phyloP scores from a whole-genome alignment of 345 rosid genomes.

The Trapa incisa region DNA sequence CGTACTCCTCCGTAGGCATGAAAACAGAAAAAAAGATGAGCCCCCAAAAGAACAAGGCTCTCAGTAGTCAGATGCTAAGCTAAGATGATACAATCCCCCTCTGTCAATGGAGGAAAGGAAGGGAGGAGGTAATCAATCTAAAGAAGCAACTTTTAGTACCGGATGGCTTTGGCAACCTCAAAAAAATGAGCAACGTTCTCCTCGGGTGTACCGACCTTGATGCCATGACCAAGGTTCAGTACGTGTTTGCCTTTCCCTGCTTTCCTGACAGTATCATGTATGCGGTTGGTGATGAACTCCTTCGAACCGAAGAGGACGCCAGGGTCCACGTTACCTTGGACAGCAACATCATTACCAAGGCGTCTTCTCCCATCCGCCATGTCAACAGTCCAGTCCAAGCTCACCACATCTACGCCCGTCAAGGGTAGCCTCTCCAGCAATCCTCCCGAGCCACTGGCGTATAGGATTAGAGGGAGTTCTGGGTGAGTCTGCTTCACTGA shows the following conservation, averaged over 20 bases:
- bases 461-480: slow-evolving; percentile 71
- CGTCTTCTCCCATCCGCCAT: slow-evolving; percentile 95
- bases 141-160: slow-evolving; percentile 29
- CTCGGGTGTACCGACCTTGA: slow-evolving; percentile 87
- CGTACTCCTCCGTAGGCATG: too few species aligned
- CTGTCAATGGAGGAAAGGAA: neutral
- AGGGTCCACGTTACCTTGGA: slow-evolving; percentile 93
- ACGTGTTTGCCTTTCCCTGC: slow-evolving; percentile 86
- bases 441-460: slow-evolving; percentile 95
- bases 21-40: too few species aligned
- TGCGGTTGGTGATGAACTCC: slow-evolving; percentile 73
- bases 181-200: slow-evolving; percentile 93
- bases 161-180: slow-evolving; percentile 68
- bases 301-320: slow-evolving; percentile 87
- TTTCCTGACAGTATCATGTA: slow-evolving; percentile 75
- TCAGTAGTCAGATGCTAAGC: neutral
- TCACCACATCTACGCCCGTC: slow-evolving; percentile 88
- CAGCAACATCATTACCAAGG: slow-evolving; percentile 60
- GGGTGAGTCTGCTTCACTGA: slow-evolving; percentile 82
- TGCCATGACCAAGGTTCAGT: slow-evolving; percentile 90
- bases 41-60: too few species aligned
- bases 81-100: neutral
- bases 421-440: slow-evolving; percentile 74
- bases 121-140: neutral
- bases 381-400: slow-evolving; percentile 98